Evolutionary conservation across 1,139 yeast genomes (phyloP), one percentile per base, ranked within the genome.

Genomic region (Zygoascus meyerae): DNA sequence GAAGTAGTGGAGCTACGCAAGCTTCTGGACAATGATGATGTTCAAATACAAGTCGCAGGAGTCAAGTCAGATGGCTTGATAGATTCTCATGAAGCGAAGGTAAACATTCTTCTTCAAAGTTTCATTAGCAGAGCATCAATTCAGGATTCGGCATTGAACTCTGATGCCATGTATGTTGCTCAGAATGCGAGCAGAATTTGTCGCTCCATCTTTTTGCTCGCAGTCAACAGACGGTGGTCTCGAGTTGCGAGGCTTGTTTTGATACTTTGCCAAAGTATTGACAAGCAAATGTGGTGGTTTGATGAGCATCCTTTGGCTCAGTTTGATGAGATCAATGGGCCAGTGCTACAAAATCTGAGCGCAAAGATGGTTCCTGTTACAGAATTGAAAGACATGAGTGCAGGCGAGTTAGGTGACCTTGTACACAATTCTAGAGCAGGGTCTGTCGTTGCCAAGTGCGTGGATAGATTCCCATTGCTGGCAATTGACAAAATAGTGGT

Each of bases 111-210:
- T 42, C 70, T 94, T 32, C 99, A 94, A 63, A 82, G 97, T 0
- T 94, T 75, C 62, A 85, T 94, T 29, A 87, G 97, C 0, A 81
- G 81, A 50, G 80, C 89, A 0, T 58, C 65, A 9, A 77, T 90
- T 34, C 56, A 59, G 12, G 44, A 17, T n/a, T 81, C 97, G 1
- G 85, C 97, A 0, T 70, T 94, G 52, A 72, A 79, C 1, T 86
- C 97, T 0, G 98, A 94, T 65, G 75, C 89, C 36, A 85, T 86
- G 52, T 94, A 92, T 63, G 95, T 94, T 49, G 97, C 97, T 1
- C 98, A 94, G 60, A 94, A 94, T 58, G 77, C 97, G 1, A 89
- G 92, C 0, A 80, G 99, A 70, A 92, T 94, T 32, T 79, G 95
- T 57, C 76, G 98, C 21, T 97, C 98, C 0, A 70, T 94, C 43